Evolutionary conservation across 345 rosid species (phyloP), one percentile per base, ranked within the genome.

Genomic region (Gossypium thurberi): DNA sequence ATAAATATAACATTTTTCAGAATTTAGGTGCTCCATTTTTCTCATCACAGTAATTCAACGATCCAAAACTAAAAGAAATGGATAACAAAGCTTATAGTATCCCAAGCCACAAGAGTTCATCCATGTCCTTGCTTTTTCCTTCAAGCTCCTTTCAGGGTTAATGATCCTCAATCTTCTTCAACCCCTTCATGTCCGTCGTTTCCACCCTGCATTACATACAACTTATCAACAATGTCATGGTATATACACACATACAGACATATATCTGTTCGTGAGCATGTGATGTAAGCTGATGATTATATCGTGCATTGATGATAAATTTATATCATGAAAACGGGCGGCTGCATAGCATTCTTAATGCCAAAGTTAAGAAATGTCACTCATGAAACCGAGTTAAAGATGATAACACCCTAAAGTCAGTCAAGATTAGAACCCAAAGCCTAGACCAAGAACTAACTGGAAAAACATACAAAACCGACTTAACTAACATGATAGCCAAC

Each of bases 161-260:
- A 57, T 88, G 93, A 65, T 87, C 93, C 83, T 90, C 96, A 15
- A 90, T 77, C 83, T 90, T 90, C 82, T 88, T 90, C 88, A 90
- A 83, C 33, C 93, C 87, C 80, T 90, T 90, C 93, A 90, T 88
- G 85, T 88, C 93, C 40, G 96, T 88, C 6, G 93, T 90, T 82
- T 90, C 96, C 75, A 90, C 96, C 76, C 93, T 90, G 88, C 10
- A 71, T 51, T 21, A 17, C 13, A 26, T 53, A 52, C 46, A 50
- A 74, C n/a, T 60, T 4, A 50, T 56, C 17, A 76, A 58, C 40
- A 62, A 65, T 48, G 14, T 9, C n/a, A 61, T 14, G 3, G 6
- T 61, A 28, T 9, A 58, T 12, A 12, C 13, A 25, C 21, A 8
- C 28, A 33, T 33, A 33, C 40, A 33, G 40, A 33, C 40, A 33